These are phyloP conservation scores for Spirogloea muscicola DNA, from an alignment of 139 green algal genomes.

Conservation along the genomic window DNA sequence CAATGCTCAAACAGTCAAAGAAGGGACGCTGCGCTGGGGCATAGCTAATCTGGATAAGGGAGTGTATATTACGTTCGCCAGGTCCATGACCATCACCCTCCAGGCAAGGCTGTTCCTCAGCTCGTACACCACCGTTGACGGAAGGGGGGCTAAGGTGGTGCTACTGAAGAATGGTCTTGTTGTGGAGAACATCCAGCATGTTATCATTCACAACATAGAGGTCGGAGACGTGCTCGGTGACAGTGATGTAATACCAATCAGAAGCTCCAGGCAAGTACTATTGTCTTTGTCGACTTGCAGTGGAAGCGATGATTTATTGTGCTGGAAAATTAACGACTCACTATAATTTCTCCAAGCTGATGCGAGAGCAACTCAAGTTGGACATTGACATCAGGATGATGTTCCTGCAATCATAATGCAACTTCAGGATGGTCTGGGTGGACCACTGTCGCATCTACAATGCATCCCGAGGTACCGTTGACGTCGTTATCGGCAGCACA, in stretches of 20 bases:
- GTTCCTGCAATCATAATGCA: too few relatives aligned
- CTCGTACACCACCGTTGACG: slow-evolving; percentile 14
- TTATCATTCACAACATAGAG: slow-evolving; percentile 15
- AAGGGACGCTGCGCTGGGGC: slow-evolving; percentile 4
- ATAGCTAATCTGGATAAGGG: too few relatives aligned
- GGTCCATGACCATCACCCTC: slow-evolving; percentile 14
- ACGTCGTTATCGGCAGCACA: slow-evolving; percentile 9
- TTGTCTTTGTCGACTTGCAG: too few relatives aligned
- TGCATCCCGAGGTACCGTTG: background rate
- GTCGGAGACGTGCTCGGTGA: background rate
- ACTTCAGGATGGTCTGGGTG: slow-evolving; percentile 12
- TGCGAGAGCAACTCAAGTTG: too few relatives aligned
- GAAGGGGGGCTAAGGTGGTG: background rate
- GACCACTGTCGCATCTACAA: background rate
- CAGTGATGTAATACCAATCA: background rate
- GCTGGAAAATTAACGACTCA: too few relatives aligned
- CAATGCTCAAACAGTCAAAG: background rate
- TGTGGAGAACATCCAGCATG: slow-evolving; percentile 1
- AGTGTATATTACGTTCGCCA: slow-evolving; percentile 11
- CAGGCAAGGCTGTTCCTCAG: slow-evolving; percentile 2
- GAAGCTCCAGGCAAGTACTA: background rate
- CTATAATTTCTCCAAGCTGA: too few relatives aligned
- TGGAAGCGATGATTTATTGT: too few relatives aligned
- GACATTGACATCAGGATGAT: too few relatives aligned
- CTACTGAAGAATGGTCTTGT: slow-evolving; percentile 1